phyloP scores from a whole-genome alignment of 805 yeast genomes.

The Monosporozyma servazzii region DNA sequence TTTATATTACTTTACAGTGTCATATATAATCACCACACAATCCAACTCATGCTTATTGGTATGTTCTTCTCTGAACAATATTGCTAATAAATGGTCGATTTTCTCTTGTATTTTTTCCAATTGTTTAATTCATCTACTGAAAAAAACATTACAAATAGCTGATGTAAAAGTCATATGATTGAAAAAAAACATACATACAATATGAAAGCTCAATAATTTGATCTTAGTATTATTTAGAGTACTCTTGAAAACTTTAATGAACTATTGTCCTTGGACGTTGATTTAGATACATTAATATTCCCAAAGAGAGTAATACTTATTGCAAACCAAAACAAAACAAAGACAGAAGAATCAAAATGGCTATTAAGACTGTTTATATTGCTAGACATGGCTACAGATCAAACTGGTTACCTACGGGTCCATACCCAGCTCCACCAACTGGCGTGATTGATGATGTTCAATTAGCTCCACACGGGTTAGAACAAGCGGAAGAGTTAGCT shows the following conservation, averaged over 20 bases:
- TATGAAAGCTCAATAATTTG: neutral
- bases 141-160: too few relatives aligned
- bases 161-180: too few relatives aligned
- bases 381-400: conserved; percentile 89
- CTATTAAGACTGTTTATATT: conserved; percentile 51
- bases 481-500: conserved; percentile 77
- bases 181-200: too few relatives aligned
- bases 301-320: neutral
- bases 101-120: too few relatives aligned
- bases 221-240: neutral
- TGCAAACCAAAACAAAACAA: neutral
- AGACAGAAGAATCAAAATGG: conserved; percentile 5
- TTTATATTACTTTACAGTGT: too few relatives aligned
- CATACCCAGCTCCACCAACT: conserved; percentile 75
- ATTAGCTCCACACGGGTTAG: conserved; percentile 79
- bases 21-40: too few relatives aligned
- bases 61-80: too few relatives aligned
- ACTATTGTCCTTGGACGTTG: neutral
- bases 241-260: neutral
- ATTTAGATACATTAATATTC: neutral
- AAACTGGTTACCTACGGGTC: conserved; percentile 67
- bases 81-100: too few relatives aligned
- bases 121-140: too few relatives aligned
- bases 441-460: conserved; percentile 89
- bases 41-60: too few relatives aligned